phyloP scores from a whole-genome alignment of 192 early-diverging fungal genomes.

The Dissophora ornata region DNA sequence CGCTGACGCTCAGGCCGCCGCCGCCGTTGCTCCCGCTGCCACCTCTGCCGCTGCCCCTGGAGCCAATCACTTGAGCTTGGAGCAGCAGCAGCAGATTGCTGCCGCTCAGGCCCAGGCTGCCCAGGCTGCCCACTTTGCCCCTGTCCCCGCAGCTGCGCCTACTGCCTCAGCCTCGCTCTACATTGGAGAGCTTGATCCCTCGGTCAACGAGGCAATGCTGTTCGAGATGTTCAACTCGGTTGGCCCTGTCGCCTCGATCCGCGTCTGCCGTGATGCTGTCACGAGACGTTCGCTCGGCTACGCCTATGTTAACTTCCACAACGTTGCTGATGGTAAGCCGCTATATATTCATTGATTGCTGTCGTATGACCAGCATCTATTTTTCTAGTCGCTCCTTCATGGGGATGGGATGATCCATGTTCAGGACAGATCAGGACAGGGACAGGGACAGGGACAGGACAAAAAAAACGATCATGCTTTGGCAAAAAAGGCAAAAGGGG shows the following conservation, averaged over 20 bases:
- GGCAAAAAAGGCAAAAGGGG: no score
- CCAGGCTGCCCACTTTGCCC: constrained; percentile 56
- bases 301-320: constrained; percentile 99
- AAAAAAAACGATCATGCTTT: no score
- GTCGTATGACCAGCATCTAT: no score
- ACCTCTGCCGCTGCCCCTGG: constrained; percentile 31
- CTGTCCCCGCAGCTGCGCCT: constrained; percentile 52
- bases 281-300: constrained; percentile 96
- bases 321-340: constrained; percentile 75
- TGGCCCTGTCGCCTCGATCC: constrained; percentile 95
- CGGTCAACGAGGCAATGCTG: constrained; percentile 96
- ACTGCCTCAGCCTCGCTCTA: constrained; percentile 85
- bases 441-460: no score
- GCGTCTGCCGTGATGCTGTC: constrained; percentile 97
- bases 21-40: constrained; percentile 41
- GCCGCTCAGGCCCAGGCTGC: constrained; percentile 50
- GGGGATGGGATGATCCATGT: no score
- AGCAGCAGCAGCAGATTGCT: constrained; percentile 63
- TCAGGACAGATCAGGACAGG: no score
- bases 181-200: constrained; percentile 96
- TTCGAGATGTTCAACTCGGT: constrained; percentile 97
- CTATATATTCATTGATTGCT: no score
- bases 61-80: constrained; percentile 50
- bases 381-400: no score
- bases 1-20: constrained; percentile 54